phyloP scores from a whole-genome alignment of 1,139 yeast genomes.

The Taiozyma sp. region DNA sequence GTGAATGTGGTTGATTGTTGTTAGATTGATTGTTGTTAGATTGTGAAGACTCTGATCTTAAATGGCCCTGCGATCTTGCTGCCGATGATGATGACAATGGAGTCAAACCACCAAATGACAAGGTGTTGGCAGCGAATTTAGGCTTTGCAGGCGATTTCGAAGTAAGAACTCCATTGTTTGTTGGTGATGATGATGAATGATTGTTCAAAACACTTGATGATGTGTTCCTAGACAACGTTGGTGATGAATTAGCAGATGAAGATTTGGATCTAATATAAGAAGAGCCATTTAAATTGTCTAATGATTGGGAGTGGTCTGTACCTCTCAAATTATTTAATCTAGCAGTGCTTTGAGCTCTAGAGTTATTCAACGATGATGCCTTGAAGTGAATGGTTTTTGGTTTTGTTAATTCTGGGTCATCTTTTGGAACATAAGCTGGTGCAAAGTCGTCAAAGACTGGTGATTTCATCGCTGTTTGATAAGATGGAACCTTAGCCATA shows the following conservation, averaged over 20 bases:
- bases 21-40: too few relatives aligned
- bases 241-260: slow-evolving; percentile 14
- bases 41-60: background rate
- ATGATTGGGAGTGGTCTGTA: slow-evolving; percentile 3
- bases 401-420: slow-evolving; percentile 17
- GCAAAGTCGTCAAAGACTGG: slow-evolving; percentile 47
- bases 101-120: slow-evolving; percentile 14
- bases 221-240: slow-evolving; percentile 17
- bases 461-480: slow-evolving; percentile 64
- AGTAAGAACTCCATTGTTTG: background rate
- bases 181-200: background rate
- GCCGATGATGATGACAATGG: slow-evolving; percentile 13
- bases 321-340: slow-evolving; percentile 19
- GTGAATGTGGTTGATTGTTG: background rate
- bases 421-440: slow-evolving; percentile 55
- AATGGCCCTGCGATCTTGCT: background rate
- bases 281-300: background rate
- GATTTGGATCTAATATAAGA: slow-evolving; percentile 9
- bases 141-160: slow-evolving; percentile 12
- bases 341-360: slow-evolving; percentile 24
- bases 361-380: slow-evolving; percentile 21
- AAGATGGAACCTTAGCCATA: slow-evolving; percentile 76
- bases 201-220: slow-evolving; percentile 10
- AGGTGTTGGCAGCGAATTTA: slow-evolving; percentile 6
- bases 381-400: slow-evolving; percentile 24